Conservation (phyloP, 2,329 filamentous ascomycete species). For the Bertia moriformis region DNA sequence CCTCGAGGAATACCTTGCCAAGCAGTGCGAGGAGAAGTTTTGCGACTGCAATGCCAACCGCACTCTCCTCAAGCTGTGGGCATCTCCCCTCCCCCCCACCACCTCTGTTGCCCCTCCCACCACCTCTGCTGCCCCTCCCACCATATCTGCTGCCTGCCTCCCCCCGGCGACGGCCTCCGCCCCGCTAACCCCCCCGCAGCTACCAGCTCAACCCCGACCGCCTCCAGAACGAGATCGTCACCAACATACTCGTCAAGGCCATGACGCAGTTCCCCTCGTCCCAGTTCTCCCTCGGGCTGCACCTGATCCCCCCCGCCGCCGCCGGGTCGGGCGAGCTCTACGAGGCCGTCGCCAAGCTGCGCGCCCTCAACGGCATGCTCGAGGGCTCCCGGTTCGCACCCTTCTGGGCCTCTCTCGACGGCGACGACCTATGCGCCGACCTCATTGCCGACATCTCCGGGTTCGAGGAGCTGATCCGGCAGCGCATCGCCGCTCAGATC, state of each 20-base stretch:
- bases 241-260: slow-evolving; percentile 96
- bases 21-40: slow-evolving; percentile 89
- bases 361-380: slow-evolving; percentile 45
- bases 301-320: slow-evolving; percentile 65
- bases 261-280: slow-evolving; percentile 93
- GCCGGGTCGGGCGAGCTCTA: slow-evolving; percentile 57
- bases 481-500: neutral
- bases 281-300: slow-evolving; percentile 85
- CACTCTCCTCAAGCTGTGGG: slow-evolving; percentile 91
- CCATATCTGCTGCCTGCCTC: slow-evolving; percentile 2
- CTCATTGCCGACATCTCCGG: neutral
- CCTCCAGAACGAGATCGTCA: slow-evolving; percentile 89
- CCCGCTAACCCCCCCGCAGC: slow-evolving; percentile 27
- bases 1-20: slow-evolving; percentile 85
- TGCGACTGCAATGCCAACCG: slow-evolving; percentile 96
- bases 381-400: neutral
- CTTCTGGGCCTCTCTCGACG: neutral
- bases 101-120: slow-evolving; percentile 5
- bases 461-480: neutral
- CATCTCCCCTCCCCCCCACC: slow-evolving; percentile 15
- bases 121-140: slow-evolving; percentile 5
- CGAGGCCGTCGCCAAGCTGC: slow-evolving; percentile 82
- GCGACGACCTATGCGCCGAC: neutral
- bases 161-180: neutral
- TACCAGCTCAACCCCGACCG: slow-evolving; percentile 99